Percentiles rank a stretch among this genome's conserved stretches.
Conservation (phyloP, 2,329 filamentous ascomycete genomes). For the Fusarium mundagurra region DNA sequence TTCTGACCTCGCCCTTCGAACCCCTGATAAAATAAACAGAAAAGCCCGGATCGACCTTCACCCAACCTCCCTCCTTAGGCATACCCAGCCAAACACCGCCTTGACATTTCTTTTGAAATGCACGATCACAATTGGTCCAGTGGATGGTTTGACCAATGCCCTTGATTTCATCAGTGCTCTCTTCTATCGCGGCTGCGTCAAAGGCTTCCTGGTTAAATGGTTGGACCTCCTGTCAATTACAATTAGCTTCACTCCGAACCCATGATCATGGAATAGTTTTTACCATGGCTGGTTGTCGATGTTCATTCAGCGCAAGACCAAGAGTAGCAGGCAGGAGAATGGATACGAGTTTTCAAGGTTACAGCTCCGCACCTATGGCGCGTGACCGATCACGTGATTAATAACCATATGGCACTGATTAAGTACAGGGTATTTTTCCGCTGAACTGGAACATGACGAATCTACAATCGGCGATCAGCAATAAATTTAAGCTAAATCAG, state of each 20-base stretch:
- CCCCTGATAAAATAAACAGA: background rate
- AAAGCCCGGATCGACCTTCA: background rate
- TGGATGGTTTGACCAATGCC: background rate
- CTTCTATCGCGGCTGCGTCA: background rate
- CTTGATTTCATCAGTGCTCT: background rate
- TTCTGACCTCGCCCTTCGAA: background rate
- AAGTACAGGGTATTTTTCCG: too few species aligned
- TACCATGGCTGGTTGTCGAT: background rate
- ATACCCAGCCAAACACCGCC: background rate
- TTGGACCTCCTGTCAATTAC: background rate
- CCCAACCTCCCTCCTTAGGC: background rate
- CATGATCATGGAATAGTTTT: accelerated
- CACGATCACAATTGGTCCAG: background rate
- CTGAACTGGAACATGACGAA: too few species aligned
- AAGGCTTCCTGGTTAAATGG: background rate
- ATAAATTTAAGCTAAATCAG: too few species aligned
- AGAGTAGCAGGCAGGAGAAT: background rate
- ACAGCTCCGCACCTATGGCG: accelerated
- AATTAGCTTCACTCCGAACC: accelerated
- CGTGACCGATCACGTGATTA: background rate
- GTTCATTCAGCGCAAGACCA: accelerated
- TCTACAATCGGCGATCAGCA: too few species aligned
- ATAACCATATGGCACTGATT: too few species aligned
- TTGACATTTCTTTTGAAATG: background rate
- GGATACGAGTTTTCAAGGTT: background rate